Evolutionary conservation across 108 stramenopile species (phyloP).

Genomic region (Parietichytrium sp.): DNA sequence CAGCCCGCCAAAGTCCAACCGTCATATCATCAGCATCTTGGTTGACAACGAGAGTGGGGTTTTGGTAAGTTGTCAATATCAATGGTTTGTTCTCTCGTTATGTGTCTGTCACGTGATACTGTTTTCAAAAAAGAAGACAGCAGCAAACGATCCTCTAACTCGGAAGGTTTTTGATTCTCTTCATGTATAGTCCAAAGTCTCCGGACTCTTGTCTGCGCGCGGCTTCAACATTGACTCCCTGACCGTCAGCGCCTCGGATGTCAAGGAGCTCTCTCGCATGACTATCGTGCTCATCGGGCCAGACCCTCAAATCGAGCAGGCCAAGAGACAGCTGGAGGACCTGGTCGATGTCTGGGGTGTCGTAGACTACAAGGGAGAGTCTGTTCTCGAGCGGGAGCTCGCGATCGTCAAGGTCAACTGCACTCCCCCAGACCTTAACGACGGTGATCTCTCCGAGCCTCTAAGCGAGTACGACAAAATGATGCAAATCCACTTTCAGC

Average conservation of each 20-base stretch:
- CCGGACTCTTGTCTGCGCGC: slow-evolving; percentile 26
- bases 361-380: not conserved
- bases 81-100: no score
- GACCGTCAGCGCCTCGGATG: slow-evolving; percentile 29
- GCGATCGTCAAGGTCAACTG: slow-evolving; percentile 38
- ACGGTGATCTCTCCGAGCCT: not conserved
- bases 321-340: slow-evolving; percentile 33
- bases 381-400: slow-evolving; percentile 34
- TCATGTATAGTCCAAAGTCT: slow-evolving; percentile 36
- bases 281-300: slow-evolving; percentile 32
- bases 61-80: no score
- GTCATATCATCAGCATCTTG: slow-evolving; percentile 29
- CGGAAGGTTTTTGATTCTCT: no score
- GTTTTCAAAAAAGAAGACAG: no score
- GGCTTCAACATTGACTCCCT: slow-evolving; percentile 39
- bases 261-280: slow-evolving; percentile 35
- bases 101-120: no score
- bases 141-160: no score
- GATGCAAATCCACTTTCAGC: slow-evolving; percentile 33
- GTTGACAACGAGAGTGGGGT: slow-evolving; percentile 9
- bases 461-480: slow-evolving; percentile 8
- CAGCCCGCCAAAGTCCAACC: not conserved
- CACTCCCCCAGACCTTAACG: not conserved
- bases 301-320: slow-evolving; percentile 35
- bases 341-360: slow-evolving; percentile 38